phyloP scores from a whole-genome alignment of 1,284 basidiomycete genomes.

The Trichosporon ovoides region DNA sequence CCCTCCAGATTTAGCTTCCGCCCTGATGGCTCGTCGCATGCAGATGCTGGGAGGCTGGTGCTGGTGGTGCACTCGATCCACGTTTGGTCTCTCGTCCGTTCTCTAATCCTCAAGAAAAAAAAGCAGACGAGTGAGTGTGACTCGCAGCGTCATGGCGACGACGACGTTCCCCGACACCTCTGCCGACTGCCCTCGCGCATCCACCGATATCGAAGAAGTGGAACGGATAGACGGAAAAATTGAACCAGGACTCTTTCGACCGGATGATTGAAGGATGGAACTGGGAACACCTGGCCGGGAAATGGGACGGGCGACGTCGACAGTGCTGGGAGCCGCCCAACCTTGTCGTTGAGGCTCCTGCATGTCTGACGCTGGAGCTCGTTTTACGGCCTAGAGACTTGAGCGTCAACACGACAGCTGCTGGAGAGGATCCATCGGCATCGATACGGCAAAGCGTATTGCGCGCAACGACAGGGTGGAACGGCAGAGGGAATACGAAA shows the following conservation, averaged over 20 bases:
- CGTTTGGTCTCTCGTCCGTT: slow-evolving; percentile 6
- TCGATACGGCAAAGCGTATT: too few species aligned
- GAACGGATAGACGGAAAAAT: not conserved
- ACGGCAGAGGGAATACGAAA: not conserved
- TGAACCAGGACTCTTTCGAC: not conserved
- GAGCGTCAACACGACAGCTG: not conserved
- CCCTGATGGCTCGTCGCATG: too few species aligned
- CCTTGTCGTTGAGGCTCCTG: too few species aligned
- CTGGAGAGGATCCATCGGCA: too few species aligned
- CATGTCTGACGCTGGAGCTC: too few species aligned
- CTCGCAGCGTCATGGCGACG: not conserved
- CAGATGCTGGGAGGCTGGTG: not conserved
- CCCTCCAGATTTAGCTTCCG: too few species aligned
- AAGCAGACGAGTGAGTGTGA: slow-evolving; percentile 21
- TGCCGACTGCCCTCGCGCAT: not conserved
- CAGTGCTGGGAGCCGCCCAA: not conserved
- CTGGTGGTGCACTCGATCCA: not conserved
- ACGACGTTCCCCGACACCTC: slow-evolving; percentile 2
- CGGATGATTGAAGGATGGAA: not conserved
- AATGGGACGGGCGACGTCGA: not conserved
- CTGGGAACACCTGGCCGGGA: not conserved
- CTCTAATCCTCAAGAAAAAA: slow-evolving; percentile 20
- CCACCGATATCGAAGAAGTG: not conserved
- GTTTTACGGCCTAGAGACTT: not conserved
- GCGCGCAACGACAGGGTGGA: too few species aligned